Evolutionary conservation across 108 stramenopile genomes (phyloP), one percentile per base, ranked within the genome.

Genomic region (Cyclotella cryptica): DNA sequence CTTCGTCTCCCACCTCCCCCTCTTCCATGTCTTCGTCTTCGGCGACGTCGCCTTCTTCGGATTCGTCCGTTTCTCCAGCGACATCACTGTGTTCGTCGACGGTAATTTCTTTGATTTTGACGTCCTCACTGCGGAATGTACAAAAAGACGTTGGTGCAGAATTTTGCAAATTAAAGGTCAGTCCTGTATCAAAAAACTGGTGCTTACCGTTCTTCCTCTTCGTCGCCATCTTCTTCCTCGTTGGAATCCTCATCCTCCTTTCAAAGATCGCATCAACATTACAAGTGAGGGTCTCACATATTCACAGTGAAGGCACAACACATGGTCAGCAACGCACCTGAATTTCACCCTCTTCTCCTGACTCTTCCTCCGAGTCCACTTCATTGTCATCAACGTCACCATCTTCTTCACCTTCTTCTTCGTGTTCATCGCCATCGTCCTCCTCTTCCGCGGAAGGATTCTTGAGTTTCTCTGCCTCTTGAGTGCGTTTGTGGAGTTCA

Each of bases 401-500:
- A 44, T 71, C 64, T 24, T 54, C 76, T 0, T 67, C 74, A 41
- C 27, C 74, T 0, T 72, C 78, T 51, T 72, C 67, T 44, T 64
- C 59, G 17, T 71, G 44, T 47, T 72, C 71, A 22, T 61, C 46
- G 4, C 44, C 72, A 15, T 77, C 76, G 0, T 72, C 78, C 11
- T 45, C 71, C 10, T 27, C 64, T 3, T 46, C 81, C 17, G 11
- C 58, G 0, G 62, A 35, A 15, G 83, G 75, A 77, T 75, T 66
- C 51, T 77, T 83, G 43, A 74, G 64, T 46, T 54, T 72, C 66
- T 83, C 71, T 62, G 70, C 83, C 66, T 85, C 78, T 21, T 66
- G 58, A 21, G 73, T 58, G 52, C 74, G 63, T 27, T 84, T 74
- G 49, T 88, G 85, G 43, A 89, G 72, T 24, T 78, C 80, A 10